Conservation (phyloP, 1,139 yeast species). For the Pichia sp. region DNA sequence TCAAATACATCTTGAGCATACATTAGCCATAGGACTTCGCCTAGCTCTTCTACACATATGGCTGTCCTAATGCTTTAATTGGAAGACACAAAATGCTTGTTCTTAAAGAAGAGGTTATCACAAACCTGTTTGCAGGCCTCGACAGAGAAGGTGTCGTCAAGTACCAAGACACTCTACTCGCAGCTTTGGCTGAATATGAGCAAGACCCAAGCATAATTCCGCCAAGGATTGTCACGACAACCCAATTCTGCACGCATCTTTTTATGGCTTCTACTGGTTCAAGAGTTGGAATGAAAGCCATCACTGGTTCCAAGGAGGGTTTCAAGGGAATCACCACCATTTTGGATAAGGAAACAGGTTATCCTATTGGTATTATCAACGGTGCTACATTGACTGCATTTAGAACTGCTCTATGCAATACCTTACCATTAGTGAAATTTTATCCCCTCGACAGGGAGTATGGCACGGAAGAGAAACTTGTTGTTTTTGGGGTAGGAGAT, state of each 20-base stretch:
- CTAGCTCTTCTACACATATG: too few species aligned
- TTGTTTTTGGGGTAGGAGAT: conserved; percentile 58
- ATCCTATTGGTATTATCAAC: conserved; percentile 45
- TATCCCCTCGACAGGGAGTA: conserved; percentile 23
- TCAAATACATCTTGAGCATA: too few species aligned
- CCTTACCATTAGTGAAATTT: conserved; percentile 39
- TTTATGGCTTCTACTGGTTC: conserved; percentile 56
- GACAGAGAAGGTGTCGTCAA: background rate
- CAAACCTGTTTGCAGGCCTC: conserved; percentile 6
- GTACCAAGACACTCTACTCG: conserved; percentile 23
- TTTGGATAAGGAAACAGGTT: conserved; percentile 45
- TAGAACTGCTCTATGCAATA: conserved; percentile 57
- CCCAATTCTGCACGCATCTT: conserved; percentile 39
- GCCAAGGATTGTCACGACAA: conserved; percentile 32
- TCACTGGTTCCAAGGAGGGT: conserved; percentile 46
- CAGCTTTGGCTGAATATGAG: conserved; percentile 25
- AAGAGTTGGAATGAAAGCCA: conserved; percentile 37
- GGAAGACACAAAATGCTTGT: conserved; percentile 13
- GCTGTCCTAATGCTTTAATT: too few species aligned
- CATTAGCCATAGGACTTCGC: too few species aligned
- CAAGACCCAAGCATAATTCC: conserved; percentile 31
- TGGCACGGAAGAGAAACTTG: conserved; percentile 17
- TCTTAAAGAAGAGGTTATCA: conserved; percentile 8
- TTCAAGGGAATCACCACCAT: conserved; percentile 47
- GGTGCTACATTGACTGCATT: conserved; percentile 60